These are phyloP conservation scores for Thielaviopsis populi DNA, from an alignment of 2,329 filamentous ascomycete species.

Conservation along the genomic window DNA sequence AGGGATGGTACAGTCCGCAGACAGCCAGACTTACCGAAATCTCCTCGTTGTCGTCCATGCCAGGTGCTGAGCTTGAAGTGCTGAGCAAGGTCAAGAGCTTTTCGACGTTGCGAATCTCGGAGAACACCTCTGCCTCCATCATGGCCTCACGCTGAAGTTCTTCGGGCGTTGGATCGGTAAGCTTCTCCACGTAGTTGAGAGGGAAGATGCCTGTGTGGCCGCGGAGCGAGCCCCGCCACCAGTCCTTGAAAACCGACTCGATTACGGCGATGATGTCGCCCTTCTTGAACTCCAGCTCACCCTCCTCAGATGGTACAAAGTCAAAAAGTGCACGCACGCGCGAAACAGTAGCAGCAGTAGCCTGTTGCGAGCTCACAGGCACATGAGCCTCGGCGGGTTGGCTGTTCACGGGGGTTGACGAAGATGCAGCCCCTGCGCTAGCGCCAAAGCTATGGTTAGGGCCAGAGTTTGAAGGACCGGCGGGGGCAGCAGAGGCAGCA, in stretches of 20 bases:
- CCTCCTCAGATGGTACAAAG: conserved; percentile 84
- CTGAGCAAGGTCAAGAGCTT: conserved; percentile 76
- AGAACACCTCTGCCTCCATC: conserved; percentile 65
- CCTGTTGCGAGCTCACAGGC: conserved; percentile 51
- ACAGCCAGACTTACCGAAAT: conserved; percentile 50
- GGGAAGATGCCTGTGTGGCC: conserved; percentile 97
- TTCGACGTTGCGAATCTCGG: conserved; percentile 49
- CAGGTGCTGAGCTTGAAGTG: conserved; percentile 62
- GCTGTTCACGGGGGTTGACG: neutral
- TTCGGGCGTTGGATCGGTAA: conserved; percentile 84
- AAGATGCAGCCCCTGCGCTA: neutral
- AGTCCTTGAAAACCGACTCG: conserved; percentile 97
- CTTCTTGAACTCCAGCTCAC: conserved; percentile 90
- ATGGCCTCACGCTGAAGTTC: conserved; percentile 91
- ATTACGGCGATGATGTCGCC: conserved; percentile 94
- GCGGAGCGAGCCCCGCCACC: conserved; percentile 93
- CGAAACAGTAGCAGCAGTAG: conserved; percentile 90
- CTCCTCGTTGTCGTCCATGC: conserved; percentile 90
- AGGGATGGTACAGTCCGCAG: neutral
- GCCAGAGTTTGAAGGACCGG: conserved; percentile 24
- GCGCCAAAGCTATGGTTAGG: neutral
- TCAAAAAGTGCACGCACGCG: conserved; percentile 87
- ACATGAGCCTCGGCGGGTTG: conserved; percentile 27
- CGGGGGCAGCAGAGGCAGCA: conserved; percentile 21
- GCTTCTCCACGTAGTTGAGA: conserved; percentile 95